A percentile compares a stretch with the other conserved stretches of the same genome.
Evolutionary conservation across 2,329 filamentous ascomycete species (phyloP).

Genomic region (Neofusicoccum umdonicola): DNA sequence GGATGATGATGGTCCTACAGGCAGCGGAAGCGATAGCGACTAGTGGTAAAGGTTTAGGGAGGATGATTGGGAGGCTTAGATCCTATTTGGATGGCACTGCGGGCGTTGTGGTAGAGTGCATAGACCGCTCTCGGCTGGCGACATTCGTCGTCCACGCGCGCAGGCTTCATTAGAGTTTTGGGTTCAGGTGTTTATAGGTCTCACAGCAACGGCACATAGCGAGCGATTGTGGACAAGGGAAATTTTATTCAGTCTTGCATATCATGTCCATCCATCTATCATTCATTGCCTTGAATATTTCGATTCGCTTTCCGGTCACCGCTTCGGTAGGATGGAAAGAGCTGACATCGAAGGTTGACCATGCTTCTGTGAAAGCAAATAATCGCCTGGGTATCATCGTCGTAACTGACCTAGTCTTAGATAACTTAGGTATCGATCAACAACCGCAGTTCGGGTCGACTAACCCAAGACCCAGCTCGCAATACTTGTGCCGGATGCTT

Average conservation of each 20-base stretch:
- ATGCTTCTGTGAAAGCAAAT: too few relatives aligned
- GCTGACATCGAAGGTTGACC: too few relatives aligned
- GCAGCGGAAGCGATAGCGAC: constrained; percentile 50
- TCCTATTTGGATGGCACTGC: background rate
- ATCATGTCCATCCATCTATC: background rate
- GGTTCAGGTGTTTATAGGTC: constrained; percentile 8
- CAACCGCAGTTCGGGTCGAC: too few relatives aligned
- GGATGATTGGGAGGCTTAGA: constrained; percentile 2
- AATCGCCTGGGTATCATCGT: background rate
- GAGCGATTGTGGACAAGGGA: background rate
- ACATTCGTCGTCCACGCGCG: background rate
- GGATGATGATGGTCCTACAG: constrained; percentile 44
- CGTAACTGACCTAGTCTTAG: too few relatives aligned
- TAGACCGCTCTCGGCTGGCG: constrained; percentile 3
- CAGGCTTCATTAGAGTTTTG: background rate
- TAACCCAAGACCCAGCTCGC: too few relatives aligned
- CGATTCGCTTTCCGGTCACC: too few relatives aligned
- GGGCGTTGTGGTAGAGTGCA: constrained; percentile 9
- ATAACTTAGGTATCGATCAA: too few relatives aligned
- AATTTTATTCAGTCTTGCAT: background rate
- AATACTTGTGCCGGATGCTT: too few relatives aligned
- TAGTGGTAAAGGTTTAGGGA: constrained; percentile 18
- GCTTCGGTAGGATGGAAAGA: too few relatives aligned
- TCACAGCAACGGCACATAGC: constrained; percentile 5
- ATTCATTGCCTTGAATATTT: too few relatives aligned